Base-by-base conservation (phyloP, 371 early-diverging fungal species). In the Rhizopus stolonifer region DNA sequence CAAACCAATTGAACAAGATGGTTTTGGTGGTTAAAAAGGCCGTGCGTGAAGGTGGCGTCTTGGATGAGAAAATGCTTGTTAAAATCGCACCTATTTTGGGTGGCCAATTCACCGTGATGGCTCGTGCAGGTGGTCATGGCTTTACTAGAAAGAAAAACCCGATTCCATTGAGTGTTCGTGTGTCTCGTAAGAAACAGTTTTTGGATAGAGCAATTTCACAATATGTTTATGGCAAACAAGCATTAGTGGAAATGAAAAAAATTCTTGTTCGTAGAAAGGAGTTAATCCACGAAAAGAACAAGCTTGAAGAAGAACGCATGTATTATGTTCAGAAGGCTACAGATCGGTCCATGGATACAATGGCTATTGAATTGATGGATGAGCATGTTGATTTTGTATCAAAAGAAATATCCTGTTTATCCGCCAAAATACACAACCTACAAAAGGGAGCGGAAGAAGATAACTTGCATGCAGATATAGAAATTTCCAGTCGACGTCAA, bases 341-440 rank as follows among this genome's bases (percentile, higher is more conserved):
- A 15, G 80, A 67, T 4, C 64, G 73, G 13, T 46, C 68, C 29
- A 46, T 74, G 49, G 65, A 71, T 19, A 70, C 67, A 48, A 73
- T 80, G 36, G 71, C 80, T 0, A 65, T 76, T n/a, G 69, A 77
- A 22, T 79, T 87, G 55, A 85, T 88, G 82, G 88, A 90, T 48
- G 91, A 90, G 42, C 83, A 88, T 4, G 69, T 93, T 26, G 83
- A 83, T 26, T 76, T 85, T 29, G 81, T 93, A 17, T 86, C 88
- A 39, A 81, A 89, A 6, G 93, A 92, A 61, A 80, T 93, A 31
- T 67, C 81, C 7, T 87, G 83, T 55, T 54, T 87, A n/a, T 77
- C 83, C 32, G 79, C 84, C 45, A 70, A 83, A 29, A 80, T 89
- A 40, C 76, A 77, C 6, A 78, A 81, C 13, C 57, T 84, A 21